Evolutionary conservation across 768 basidiomycete species (phyloP).

Genomic region (Calocera cornea): DNA sequence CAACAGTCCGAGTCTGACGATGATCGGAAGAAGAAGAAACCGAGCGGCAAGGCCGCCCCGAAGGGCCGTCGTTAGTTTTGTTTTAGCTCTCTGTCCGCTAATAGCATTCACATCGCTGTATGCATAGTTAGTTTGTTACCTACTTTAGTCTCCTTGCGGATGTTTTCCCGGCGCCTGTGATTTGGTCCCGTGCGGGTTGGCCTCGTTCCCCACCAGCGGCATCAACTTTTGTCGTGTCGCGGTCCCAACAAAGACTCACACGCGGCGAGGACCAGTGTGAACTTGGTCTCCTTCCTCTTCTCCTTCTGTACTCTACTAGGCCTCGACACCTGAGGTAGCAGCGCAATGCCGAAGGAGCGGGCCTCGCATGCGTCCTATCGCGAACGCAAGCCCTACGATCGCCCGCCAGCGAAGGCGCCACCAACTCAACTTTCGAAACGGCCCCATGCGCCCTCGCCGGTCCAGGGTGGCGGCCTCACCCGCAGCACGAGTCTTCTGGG

Average conservation of each 20-base stretch:
- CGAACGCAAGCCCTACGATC: background rate
- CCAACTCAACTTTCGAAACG: background rate
- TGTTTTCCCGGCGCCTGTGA: background rate
- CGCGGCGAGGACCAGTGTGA: background rate
- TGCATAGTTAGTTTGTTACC: background rate
- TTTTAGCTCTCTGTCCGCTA: background rate
- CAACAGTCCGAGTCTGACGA: conserved; percentile 28
- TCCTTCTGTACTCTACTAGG: background rate
- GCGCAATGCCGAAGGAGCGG: background rate
- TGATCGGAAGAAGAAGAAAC: conserved; percentile 29
- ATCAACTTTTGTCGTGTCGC: conserved; percentile 4
- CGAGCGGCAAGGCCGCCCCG: conserved; percentile 13
- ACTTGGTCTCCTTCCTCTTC: background rate
- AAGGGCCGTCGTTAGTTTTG: background rate
- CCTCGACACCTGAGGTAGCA: background rate
- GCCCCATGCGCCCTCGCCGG: background rate
- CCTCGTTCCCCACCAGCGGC: background rate
- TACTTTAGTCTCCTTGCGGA: background rate
- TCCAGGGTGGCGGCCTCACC: background rate
- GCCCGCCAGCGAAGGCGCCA: background rate
- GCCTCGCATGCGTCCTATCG: background rate
- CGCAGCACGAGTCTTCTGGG: background rate
- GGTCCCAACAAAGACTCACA: background rate
- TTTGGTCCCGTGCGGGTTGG: background rate
- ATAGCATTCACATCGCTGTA: background rate